Evolutionary conservation across 2,329 filamentous ascomycete species (phyloP).

Genomic region (Sarocladiaceae sp.): DNA sequence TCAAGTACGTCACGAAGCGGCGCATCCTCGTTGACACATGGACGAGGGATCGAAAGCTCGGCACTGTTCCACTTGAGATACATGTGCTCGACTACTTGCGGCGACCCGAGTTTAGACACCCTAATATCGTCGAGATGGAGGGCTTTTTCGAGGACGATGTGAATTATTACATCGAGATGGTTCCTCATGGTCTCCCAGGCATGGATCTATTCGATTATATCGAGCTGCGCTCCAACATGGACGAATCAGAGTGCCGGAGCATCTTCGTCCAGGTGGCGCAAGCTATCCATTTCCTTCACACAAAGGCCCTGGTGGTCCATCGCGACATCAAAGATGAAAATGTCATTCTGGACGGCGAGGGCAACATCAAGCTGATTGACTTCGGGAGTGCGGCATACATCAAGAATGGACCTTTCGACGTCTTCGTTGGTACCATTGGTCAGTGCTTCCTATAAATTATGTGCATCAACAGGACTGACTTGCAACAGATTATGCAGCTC

Average conservation of each 20-base stretch:
- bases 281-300: slow-evolving; percentile 88
- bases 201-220: slow-evolving; percentile 99
- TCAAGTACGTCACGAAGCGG: slow-evolving; percentile 97
- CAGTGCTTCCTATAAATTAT: too few species aligned
- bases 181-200: slow-evolving; percentile 87
- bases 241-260: slow-evolving; percentile 86
- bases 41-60: slow-evolving; percentile 88
- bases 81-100: slow-evolving; percentile 93
- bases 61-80: slow-evolving; percentile 94
- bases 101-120: slow-evolving; percentile 62
- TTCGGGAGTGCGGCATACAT: slow-evolving; percentile 98
- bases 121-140: slow-evolving; percentile 70
- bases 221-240: slow-evolving; percentile 93
- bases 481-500: slow-evolving; percentile 83
- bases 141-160: slow-evolving; percentile 74
- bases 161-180: slow-evolving; percentile 99
- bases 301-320: slow-evolving; percentile 86
- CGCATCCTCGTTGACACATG: slow-evolving; percentile 97
- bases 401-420: slow-evolving; percentile 96
- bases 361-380: slow-evolving; percentile 94
- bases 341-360: slow-evolving; percentile 91
- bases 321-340: slow-evolving; percentile 99
- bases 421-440: slow-evolving; percentile 99
- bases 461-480: not conserved
- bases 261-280: slow-evolving; percentile 93